phyloP scores from a whole-genome alignment of 163 green algal genomes.

The Volvox carteri region DNA sequence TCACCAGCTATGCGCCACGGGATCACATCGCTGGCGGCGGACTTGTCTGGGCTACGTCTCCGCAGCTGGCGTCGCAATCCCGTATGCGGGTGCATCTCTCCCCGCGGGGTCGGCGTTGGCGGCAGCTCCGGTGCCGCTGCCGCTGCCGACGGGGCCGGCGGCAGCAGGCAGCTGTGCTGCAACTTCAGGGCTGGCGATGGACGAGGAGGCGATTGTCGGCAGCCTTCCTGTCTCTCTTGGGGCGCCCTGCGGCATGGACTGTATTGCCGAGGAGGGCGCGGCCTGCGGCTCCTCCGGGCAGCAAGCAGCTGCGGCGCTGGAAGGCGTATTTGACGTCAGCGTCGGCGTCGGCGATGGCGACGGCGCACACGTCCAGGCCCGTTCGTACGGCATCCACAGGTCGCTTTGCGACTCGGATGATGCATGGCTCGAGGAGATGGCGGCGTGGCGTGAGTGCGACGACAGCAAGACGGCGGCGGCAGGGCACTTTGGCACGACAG shows the following conservation, averaged over 20 bases:
- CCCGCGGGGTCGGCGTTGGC: background rate
- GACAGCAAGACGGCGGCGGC: background rate
- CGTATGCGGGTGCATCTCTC: no score
- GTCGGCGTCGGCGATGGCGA: background rate
- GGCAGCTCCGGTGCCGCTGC: background rate
- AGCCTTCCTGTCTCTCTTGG: no score
- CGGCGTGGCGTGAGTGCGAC: background rate
- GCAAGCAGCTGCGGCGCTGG: background rate
- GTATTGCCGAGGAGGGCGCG: background rate
- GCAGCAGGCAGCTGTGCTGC: background rate
- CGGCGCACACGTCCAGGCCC: background rate
- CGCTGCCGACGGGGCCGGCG: background rate
- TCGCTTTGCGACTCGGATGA: conserved; percentile 1
- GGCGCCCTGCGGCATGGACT: background rate
- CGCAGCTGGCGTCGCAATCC: no score
- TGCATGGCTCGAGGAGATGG: background rate
- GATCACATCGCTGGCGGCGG: background rate
- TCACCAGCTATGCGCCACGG: no score
- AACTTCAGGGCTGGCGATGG: background rate
- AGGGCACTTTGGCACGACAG: background rate
- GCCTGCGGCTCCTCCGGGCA: background rate
- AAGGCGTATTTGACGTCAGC: background rate
- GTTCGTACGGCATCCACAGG: background rate
- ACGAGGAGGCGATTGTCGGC: no score
- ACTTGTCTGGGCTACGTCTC: background rate